phyloP scores from a whole-genome alignment of 2,329 filamentous ascomycete genomes.

The Trichoderma sp. region DNA sequence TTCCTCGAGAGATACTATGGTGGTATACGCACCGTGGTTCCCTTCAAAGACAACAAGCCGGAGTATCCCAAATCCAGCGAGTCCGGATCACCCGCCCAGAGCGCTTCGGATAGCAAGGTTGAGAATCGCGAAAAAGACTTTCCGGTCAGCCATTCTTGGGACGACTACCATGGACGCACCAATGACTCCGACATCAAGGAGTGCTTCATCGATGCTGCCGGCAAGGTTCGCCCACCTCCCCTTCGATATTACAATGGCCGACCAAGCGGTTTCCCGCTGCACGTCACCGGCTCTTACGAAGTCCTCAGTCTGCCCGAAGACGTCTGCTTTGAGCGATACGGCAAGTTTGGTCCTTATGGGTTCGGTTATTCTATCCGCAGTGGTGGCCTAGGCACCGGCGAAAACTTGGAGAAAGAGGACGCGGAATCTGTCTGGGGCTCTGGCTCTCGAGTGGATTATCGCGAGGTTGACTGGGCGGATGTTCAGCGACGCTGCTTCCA shows the following conservation, averaged over 20 bases:
- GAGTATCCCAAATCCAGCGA: slow-evolving; percentile 78
- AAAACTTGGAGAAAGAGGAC: slow-evolving; percentile 81
- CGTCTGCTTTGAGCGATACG: slow-evolving; percentile 91
- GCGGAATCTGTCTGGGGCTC: slow-evolving; percentile 77
- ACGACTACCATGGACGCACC: slow-evolving; percentile 40
- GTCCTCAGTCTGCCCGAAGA: slow-evolving; percentile 77
- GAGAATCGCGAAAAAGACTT: slow-evolving; percentile 31
- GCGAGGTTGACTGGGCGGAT: slow-evolving; percentile 75
- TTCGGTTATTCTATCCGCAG: slow-evolving; percentile 78
- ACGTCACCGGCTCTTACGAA: slow-evolving; percentile 84
- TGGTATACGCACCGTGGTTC: slow-evolving; percentile 73
- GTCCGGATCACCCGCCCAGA: slow-evolving; percentile 37
- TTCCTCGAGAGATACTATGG: slow-evolving; percentile 90
- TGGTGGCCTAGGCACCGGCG: slow-evolving; percentile 82
- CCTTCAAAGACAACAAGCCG: slow-evolving; percentile 66
- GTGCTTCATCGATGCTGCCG: slow-evolving; percentile 75
- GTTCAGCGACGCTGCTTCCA: slow-evolving; percentile 73
- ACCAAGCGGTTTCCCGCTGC: slow-evolving; percentile 80
- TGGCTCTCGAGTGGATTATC: slow-evolving; percentile 73
- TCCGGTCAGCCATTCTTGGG: slow-evolving; percentile 41
- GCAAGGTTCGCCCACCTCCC: slow-evolving; percentile 66
- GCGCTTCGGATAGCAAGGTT: slow-evolving; percentile 23
- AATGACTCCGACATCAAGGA: slow-evolving; percentile 61
- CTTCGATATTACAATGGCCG: slow-evolving; percentile 77
- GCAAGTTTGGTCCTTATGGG: slow-evolving; percentile 85